These are phyloP conservation scores for Paecilomyces fulvus DNA, from an alignment of 2,329 filamentous ascomycete genomes.

Conservation along the genomic window DNA sequence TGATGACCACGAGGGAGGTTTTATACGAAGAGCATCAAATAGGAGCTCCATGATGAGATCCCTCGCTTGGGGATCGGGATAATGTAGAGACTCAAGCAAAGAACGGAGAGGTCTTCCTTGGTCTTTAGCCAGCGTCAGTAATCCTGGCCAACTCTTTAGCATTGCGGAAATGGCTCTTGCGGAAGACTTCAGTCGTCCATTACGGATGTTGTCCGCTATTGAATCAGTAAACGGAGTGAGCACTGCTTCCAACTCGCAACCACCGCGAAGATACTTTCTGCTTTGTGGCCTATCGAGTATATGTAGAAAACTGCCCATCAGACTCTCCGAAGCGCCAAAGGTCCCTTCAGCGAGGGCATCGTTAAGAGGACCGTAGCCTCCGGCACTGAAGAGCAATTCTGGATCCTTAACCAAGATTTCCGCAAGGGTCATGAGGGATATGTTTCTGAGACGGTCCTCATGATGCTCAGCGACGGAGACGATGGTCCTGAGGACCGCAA, in stretches of 20 bases:
- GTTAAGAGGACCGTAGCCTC: conserved; percentile 78
- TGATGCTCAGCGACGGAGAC: conserved; percentile 81
- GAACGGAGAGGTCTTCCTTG: conserved; percentile 78
- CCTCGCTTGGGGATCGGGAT: conserved; percentile 47
- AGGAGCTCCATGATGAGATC: conserved; percentile 84
- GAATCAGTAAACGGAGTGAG: conserved; percentile 93
- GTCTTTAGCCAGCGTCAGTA: conserved; percentile 82
- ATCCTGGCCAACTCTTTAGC: conserved; percentile 85
- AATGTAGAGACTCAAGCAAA: conserved; percentile 59
- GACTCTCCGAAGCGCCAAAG: conserved; percentile 85
- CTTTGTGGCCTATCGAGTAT: conserved; percentile 76
- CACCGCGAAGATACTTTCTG: conserved; percentile 73
- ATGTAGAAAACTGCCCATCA: conserved; percentile 81
- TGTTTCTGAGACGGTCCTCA: conserved; percentile 77
- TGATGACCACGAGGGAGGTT: conserved; percentile 87
- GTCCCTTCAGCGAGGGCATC: conserved; percentile 83
- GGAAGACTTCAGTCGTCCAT: conserved; percentile 69
- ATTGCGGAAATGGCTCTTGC: conserved; percentile 87
- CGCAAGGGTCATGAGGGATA: conserved; percentile 85
- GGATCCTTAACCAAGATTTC: conserved; percentile 87
- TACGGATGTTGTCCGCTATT: conserved; percentile 45
- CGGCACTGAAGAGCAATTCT: conserved; percentile 67
- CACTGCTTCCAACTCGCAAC: conserved; percentile 78
- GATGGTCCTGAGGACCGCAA: conserved; percentile 78
- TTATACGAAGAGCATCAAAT: conserved; percentile 78